Evolutionary conservation across 345 rosid species (phyloP), one percentile per base, ranked within the genome.

Genomic region (Syzygium jambos): DNA sequence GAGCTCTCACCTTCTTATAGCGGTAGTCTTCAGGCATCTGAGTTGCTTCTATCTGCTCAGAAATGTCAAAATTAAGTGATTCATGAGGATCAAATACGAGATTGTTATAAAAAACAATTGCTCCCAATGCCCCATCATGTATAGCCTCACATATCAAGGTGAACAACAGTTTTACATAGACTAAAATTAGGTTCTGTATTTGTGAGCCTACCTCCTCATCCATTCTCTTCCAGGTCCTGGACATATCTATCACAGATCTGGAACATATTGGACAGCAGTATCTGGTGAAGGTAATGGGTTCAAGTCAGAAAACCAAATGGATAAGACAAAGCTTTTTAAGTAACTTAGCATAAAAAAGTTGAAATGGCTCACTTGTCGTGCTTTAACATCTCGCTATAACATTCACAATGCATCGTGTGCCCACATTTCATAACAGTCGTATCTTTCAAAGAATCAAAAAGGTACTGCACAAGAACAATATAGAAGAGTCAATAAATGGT

Each of bases 241-340:
- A 95, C 99, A 95, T 95, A 90, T 98, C 98, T 63, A 95, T 93
- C 86, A 96, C 93, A 2, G 99, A 92, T 90, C 93, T 96, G 78
- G 98, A 98, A 93, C 99, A 96, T 88, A 98, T 94, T 25, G 99
- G 99, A 90, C 99, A 98, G 89, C 97, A 94, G 52, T 89, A 94
- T 78, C 99, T 96, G 94, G 85, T 41, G 49, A 80, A 57, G 41
- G 61, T 59, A 85, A 87, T 15, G 85, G 78, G 29, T 27, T 17
- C 46, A 52, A 51, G 59, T 55, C 86, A 53, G 59, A 84, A 83
- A 52, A 52, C 11, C 27, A 84, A 80, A 84, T 84, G 55, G 46
- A 16, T 21, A 23, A 46, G 59, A 53, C 29, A 49, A 9, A 0
- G 1, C 52, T 63, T 51, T 34, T 30, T 25, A 43, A 13, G 57